A percentile compares a stretch with the other conserved stretches of the same genome.
These are phyloP conservation scores for Cystobasidiaceae sp. DNA, from an alignment of 1,284 basidiomycete species.

Conservation along the genomic window DNA sequence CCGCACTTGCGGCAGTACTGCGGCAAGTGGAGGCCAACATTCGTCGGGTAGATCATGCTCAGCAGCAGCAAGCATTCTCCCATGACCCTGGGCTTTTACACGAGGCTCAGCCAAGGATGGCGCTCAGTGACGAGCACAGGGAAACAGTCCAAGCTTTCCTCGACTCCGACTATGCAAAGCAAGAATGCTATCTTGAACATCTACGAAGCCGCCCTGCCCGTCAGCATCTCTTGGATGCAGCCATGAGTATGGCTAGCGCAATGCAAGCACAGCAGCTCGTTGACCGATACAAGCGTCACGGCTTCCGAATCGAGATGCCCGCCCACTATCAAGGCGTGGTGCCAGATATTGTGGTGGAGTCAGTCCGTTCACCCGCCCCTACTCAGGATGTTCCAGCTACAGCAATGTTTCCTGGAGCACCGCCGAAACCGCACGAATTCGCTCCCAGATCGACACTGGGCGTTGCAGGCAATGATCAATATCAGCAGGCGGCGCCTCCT, in stretches of 20 bases:
- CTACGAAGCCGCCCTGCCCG: background rate
- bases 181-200: background rate
- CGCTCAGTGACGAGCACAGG: background rate
- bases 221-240: background rate
- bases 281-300: background rate
- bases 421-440: too few relatives aligned
- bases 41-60: background rate
- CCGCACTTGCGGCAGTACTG: background rate
- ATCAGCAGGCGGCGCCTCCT: too few relatives aligned
- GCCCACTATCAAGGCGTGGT: background rate
- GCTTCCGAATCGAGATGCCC: background rate
- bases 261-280: background rate
- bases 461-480: too few relatives aligned
- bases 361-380: constrained; percentile 3
- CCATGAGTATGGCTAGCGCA: background rate
- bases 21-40: constrained; percentile 17
- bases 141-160: background rate
- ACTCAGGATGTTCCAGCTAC: constrained; percentile 2
- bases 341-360: constrained; percentile 14
- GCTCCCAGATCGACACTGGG: too few relatives aligned
- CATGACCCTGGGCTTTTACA: background rate
- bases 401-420: background rate
- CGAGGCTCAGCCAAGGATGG: background rate
- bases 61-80: background rate
- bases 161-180: background rate